Conservation (phyloP, 2,329 filamentous ascomycete species). For the Corynespora cassiicola region DNA sequence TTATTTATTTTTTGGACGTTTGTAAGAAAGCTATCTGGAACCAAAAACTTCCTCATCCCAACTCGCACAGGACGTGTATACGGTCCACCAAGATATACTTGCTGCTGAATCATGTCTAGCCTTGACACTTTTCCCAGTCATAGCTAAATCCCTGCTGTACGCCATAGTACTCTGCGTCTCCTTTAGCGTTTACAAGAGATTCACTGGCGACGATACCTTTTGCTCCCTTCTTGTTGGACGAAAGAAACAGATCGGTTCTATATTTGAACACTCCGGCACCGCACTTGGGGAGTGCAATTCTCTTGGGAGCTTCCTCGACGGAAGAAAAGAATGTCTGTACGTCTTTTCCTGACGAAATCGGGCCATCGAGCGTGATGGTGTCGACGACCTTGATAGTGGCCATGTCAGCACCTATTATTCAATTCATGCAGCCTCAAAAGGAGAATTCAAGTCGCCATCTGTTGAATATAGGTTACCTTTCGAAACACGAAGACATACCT, state of each 20-base stretch:
- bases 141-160: conserved; percentile 21
- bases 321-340: conserved; percentile 8
- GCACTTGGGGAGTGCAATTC: conserved; percentile 14
- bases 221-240: conserved; percentile 11
- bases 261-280: conserved; percentile 17
- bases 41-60: too few relatives aligned
- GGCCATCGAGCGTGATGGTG: conserved; percentile 10
- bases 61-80: too few relatives aligned
- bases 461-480: too few relatives aligned
- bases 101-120: too few relatives aligned
- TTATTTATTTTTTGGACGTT: too few relatives aligned
- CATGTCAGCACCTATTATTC: too few relatives aligned
- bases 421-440: not conserved
- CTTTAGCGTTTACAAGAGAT: not conserved
- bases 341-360: conserved; percentile 11
- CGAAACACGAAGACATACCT: conserved; percentile 14
- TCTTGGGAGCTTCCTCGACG: conserved; percentile 7
- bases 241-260: conserved; percentile 18
- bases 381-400: conserved; percentile 18
- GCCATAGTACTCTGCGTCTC: conserved; percentile 19
- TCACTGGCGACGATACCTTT: conserved; percentile 18
- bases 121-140: conserved; percentile 28
- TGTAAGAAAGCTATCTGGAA: too few relatives aligned
- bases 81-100: too few relatives aligned
- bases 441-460: not conserved